These are phyloP conservation scores for Plasmodium coatneyi DNA, from an alignment of 169 alveolate genomes.

Conservation along the genomic window DNA sequence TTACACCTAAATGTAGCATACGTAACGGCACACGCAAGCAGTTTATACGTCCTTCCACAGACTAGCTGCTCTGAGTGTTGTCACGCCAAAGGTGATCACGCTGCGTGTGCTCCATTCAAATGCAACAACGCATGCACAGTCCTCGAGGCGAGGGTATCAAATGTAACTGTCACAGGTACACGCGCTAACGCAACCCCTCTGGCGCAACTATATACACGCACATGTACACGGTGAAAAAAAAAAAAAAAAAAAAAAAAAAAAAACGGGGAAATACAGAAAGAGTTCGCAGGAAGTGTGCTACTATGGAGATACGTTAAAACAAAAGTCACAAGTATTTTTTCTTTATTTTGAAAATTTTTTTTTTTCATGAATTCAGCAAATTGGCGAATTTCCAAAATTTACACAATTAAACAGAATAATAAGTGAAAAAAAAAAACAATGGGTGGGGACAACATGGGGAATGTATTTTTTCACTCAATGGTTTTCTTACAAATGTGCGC, in stretches of 20 bases:
- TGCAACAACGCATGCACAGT: background rate
- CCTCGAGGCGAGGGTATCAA: background rate
- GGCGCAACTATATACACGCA: slow-evolving; percentile 2
- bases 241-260: background rate
- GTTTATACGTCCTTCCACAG: background rate
- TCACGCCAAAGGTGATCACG: background rate
- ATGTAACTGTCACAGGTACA: background rate
- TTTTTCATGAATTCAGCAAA: background rate
- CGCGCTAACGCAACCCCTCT: background rate
- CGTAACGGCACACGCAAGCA: background rate
- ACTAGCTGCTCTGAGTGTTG: background rate
- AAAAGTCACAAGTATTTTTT: background rate
- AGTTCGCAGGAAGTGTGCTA: background rate
- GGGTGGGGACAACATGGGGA: background rate
- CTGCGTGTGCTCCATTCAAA: background rate
- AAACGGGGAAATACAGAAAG: background rate
- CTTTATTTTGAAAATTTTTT: background rate
- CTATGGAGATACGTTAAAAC: background rate
- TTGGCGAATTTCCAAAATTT: background rate
- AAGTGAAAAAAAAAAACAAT: slow-evolving; percentile 1
- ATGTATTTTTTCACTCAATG: background rate
- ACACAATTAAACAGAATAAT: background rate
- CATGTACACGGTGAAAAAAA: background rate
- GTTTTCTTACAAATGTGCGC: background rate
- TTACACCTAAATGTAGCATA: background rate